Conservation (phyloP, 305 asterid genomes). For the Rubia tinctorum region DNA sequence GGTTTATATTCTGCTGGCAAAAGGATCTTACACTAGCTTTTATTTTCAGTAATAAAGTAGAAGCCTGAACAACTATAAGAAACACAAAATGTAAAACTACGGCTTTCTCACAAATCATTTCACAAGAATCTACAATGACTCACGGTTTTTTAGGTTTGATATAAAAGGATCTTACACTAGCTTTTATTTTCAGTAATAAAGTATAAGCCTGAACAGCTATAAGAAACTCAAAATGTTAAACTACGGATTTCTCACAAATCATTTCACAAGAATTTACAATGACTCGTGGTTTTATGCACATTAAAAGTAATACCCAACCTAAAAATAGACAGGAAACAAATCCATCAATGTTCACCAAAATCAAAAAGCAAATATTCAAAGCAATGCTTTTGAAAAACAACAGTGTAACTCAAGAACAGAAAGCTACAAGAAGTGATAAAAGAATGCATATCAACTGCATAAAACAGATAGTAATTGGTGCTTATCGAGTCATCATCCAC, state of each 20-base stretch:
- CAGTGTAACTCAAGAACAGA: not conserved
- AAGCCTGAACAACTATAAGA: not conserved
- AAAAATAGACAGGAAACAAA: not conserved
- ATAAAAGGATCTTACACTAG: not conserved
- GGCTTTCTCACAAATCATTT: not conserved
- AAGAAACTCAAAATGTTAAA: not conserved
- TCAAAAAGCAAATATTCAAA: not conserved
- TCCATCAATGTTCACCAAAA: not conserved
- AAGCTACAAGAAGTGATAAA: not conserved
- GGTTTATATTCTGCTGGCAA: not conserved
- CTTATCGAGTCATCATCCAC: not conserved
- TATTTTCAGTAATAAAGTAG: not conserved
- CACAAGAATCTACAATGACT: not conserved
- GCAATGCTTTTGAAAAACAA: not conserved
- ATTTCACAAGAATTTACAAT: not conserved
- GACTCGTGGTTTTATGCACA: not conserved
- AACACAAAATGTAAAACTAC: not conserved
- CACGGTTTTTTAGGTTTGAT: not conserved
- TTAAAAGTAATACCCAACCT: not conserved
- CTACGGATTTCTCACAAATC: not conserved
- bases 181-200: not conserved
- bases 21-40: not conserved
- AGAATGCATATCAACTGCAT: not conserved
- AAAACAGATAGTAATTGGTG: not conserved
- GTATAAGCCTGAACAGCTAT: not conserved